Conservation (phyloP, 1,139 yeast species). For the Saccharomyces hybrid region DNA sequence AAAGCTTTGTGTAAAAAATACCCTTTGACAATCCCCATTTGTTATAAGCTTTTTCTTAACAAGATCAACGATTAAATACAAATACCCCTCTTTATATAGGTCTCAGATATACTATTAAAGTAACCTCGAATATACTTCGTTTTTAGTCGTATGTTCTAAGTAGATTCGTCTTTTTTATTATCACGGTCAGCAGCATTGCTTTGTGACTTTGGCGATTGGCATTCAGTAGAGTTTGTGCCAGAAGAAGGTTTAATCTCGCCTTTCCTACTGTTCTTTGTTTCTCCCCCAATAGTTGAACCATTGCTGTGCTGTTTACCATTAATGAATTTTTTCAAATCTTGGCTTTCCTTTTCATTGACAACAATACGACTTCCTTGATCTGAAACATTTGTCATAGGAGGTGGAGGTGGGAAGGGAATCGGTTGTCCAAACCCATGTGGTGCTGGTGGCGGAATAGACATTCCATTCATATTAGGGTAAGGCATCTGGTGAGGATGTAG, state of each 20-base stretch:
- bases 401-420: constrained; percentile 8
- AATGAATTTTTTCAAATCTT: constrained; percentile 8
- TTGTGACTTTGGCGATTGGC: constrained; percentile 2
- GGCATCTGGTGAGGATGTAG: constrained; percentile 25
- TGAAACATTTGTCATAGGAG: not conserved
- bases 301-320: not conserved
- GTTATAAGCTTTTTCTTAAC: not conserved
- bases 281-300: not conserved
- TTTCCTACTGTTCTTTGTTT: not conserved
- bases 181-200: constrained; percentile 1
- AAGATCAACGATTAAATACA: not conserved
- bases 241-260: not conserved
- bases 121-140: not conserved
- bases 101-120: not conserved
- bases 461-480: constrained; percentile 20
- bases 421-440: constrained; percentile 12
- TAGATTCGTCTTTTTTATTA: constrained; percentile 2
- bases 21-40: not conserved
- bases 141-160: not conserved
- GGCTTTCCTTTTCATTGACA: constrained; percentile 11
- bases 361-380: not conserved
- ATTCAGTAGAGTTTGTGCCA: not conserved
- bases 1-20: not conserved
- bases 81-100: not conserved
- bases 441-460: constrained; percentile 12